phyloP scores from a whole-genome alignment of 768 basidiomycete species.

The Mycena capillaripes region DNA sequence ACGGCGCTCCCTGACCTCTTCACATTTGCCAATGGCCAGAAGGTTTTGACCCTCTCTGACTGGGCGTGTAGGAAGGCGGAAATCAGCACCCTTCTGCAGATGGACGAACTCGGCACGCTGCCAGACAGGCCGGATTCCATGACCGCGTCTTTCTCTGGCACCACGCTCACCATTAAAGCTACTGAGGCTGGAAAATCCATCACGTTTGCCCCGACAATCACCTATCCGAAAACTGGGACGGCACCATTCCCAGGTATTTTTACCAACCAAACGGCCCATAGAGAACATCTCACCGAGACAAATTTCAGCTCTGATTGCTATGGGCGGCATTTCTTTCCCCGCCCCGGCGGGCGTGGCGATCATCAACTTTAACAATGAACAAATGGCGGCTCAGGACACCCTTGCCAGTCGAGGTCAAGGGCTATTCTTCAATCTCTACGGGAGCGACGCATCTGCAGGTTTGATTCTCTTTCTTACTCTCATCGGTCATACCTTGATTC shows the following conservation, averaged over 20 bases:
- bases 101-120: slow-evolving; percentile 26
- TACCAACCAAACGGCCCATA: no score
- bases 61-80: slow-evolving; percentile 57
- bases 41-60: slow-evolving; percentile 48
- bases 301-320: slow-evolving; percentile 59
- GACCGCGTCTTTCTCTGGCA: slow-evolving; percentile 49
- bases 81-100: slow-evolving; percentile 51
- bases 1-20: slow-evolving; percentile 55
- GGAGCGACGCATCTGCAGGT: slow-evolving; percentile 57
- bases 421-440: slow-evolving; percentile 71
- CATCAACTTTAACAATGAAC: slow-evolving; percentile 67
- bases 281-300: no score
- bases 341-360: slow-evolving; percentile 54
- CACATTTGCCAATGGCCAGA: slow-evolving; percentile 49
- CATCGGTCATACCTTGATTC: neutral
- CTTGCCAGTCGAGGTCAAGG: slow-evolving; percentile 64
- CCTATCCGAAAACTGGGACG: slow-evolving; percentile 53
- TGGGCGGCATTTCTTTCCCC: slow-evolving; percentile 59
- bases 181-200: slow-evolving; percentile 47
- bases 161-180: slow-evolving; percentile 52
- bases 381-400: slow-evolving; percentile 64
- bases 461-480: neutral
- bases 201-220: slow-evolving; percentile 51
- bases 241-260: slow-evolving; percentile 57
- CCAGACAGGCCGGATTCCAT: slow-evolving; percentile 44